Evolutionary conservation across 2,329 filamentous ascomycete genomes (phyloP).

Genomic region (Phaeoacremonium minimum): DNA sequence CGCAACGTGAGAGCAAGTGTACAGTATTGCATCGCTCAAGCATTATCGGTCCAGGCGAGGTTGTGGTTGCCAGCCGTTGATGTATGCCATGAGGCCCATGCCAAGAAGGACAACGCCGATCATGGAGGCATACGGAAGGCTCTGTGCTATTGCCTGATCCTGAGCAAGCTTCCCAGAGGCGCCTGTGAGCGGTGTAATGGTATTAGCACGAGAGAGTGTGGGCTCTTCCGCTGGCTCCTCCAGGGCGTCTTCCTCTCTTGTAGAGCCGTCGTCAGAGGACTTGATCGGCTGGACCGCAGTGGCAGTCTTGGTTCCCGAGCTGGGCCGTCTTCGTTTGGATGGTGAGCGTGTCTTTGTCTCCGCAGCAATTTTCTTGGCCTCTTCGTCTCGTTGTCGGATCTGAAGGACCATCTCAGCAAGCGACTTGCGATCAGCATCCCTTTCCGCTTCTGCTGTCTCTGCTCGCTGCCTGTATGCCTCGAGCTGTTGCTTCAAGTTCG

Average conservation of each 20-base stretch:
- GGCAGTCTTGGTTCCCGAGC: conserved; percentile 12
- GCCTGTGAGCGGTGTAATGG: conserved; percentile 38
- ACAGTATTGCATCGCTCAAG: neutral
- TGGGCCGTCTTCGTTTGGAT: conserved; percentile 24
- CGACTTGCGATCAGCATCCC: conserved; percentile 65
- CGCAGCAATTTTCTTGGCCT: conserved; percentile 40
- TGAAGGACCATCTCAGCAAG: conserved; percentile 85
- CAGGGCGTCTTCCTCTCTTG: conserved; percentile 6
- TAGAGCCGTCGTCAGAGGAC: conserved; percentile 4
- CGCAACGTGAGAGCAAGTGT: neutral
- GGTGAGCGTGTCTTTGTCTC: conserved; percentile 34
- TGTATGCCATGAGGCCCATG: conserved; percentile 80
- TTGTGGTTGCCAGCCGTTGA: conserved; percentile 72
- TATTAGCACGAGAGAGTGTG: conserved; percentile 43
- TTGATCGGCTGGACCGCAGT: conserved; percentile 9
- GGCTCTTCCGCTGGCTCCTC: conserved; percentile 21
- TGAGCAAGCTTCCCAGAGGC: conserved; percentile 33
- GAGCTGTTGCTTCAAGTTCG: conserved; percentile 74
- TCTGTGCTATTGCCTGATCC: conserved; percentile 45
- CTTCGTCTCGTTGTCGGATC: conserved; percentile 64
- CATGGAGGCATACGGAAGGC: conserved; percentile 76
- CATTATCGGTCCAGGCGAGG: conserved; percentile 27
- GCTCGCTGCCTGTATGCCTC: conserved; percentile 73
- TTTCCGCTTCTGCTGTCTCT: conserved; percentile 75
- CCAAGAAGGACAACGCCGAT: conserved; percentile 76